Base-by-base conservation (phyloP, 768 basidiomycete genomes). In the Filobasidium wieringae region DNA sequence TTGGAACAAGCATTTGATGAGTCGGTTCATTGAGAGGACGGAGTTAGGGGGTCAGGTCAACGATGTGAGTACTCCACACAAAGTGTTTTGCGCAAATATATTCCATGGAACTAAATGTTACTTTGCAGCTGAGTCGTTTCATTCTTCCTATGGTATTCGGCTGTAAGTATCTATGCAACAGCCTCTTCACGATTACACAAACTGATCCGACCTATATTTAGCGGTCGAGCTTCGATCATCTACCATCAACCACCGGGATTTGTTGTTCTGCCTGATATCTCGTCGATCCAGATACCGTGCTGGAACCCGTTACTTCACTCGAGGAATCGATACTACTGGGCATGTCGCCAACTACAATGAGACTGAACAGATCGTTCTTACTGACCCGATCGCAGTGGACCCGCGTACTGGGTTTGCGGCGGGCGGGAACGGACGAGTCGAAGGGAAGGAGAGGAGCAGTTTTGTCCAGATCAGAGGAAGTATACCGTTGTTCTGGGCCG, bases 291-390 rank as follows among this genome's bases (percentile, higher is more conserved):
- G 95, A 22, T 87, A 85, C 76, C 83, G 93, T 58, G 89, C 95
- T 29, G 95, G 95, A 5, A 96, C 95, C 14, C 87, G 95, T 51
- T 97, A 93, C 79, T 95, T 97, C 76, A 82, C 89, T 19, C 84
- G 95, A 47, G 95, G 95, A 4, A 80, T 99, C 64, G 91, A 97
- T 72, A 77, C 81, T 19, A 78, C 86, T 8, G 95, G 92, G 1
- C 82, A 96, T 70, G 87, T 88, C 39, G 89, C 91, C 57, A 99
- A 99, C 74, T 97, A 89, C 76, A 95, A 96, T 71, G 95, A 99
- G 74, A 93, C 95, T 6, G 95, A 99, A 70, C 95, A 97, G 71
- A 78, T 99, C 58, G 77, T 93, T 27, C 78, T 93, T 15, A 79
- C 92, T 12, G 87, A 89, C 53, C 62, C 68, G 0, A 26, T 26